Conservation (phyloP, 176 grass and related monocot genomes). For the Oryza rufipogon region DNA sequence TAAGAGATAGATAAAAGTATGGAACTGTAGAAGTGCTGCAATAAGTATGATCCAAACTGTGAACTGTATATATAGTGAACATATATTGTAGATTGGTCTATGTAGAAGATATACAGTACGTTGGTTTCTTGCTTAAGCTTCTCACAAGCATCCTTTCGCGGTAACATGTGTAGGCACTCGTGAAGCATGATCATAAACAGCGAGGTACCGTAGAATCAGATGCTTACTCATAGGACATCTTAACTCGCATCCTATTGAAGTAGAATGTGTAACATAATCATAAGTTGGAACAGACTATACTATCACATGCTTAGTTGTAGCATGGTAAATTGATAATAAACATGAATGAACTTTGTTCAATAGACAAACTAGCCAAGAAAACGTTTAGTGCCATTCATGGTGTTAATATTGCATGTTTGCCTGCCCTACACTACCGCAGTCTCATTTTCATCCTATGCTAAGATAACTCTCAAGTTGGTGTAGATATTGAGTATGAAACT, state of each 20-base stretch:
- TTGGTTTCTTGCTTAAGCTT: neutral
- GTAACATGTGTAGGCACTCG: neutral
- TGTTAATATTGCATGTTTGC: neutral
- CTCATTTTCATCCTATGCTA: neutral
- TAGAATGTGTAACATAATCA: neutral
- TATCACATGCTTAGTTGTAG: neutral
- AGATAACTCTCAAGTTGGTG: neutral
- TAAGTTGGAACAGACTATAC: neutral
- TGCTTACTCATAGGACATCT: neutral
- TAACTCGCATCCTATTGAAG: neutral
- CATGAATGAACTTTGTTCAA: neutral
- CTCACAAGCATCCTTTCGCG: neutral
- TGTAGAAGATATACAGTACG: neutral
- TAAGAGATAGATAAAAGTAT: neutral
- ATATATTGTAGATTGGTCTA: neutral
- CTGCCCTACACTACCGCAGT: neutral
- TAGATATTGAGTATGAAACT: neutral
- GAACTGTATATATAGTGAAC: neutral
- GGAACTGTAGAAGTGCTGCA: neutral
- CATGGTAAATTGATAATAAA: neutral
- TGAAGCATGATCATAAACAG: neutral
- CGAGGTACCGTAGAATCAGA: too few species aligned
- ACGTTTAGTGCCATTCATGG: neutral
- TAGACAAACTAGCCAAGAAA: neutral
- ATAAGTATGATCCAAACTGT: neutral